Percentiles rank a stretch among this genome's conserved stretches.
phyloP scores from a whole-genome alignment of 2,329 filamentous ascomycete species.

The Aspergillus aculeatus region DNA sequence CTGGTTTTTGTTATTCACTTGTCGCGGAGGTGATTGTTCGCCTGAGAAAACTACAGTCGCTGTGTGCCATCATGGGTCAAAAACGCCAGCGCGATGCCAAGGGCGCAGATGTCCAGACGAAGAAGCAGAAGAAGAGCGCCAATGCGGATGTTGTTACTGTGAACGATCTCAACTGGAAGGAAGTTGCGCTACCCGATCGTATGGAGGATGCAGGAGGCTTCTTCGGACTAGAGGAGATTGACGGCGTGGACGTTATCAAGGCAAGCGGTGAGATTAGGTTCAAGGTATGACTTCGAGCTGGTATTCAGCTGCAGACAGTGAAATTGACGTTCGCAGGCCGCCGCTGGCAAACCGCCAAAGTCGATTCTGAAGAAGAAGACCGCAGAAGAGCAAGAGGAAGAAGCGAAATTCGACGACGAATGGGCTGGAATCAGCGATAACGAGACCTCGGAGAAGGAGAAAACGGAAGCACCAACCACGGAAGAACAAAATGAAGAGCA shows the following conservation, averaged over 20 bases:
- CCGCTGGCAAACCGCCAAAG: slow-evolving; percentile 33
- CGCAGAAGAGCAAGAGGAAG: slow-evolving; percentile 19
- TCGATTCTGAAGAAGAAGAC: slow-evolving; percentile 30
- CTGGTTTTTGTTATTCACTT: not conserved
- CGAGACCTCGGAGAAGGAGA: slow-evolving; percentile 26
- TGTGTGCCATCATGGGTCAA: slow-evolving; percentile 31
- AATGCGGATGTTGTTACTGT: slow-evolving; percentile 34
- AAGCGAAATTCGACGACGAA: slow-evolving; percentile 52
- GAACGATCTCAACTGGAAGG: slow-evolving; percentile 61
- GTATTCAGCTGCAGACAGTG: not conserved
- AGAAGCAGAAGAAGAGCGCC: slow-evolving; percentile 37
- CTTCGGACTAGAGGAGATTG: slow-evolving; percentile 85
- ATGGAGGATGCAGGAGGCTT: slow-evolving; percentile 91
- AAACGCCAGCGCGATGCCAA: slow-evolving; percentile 38
- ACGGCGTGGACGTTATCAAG: slow-evolving; percentile 81
- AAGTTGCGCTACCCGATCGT: slow-evolving; percentile 69
- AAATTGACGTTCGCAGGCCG: slow-evolving; percentile 29
- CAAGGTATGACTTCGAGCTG: slow-evolving; percentile 31
- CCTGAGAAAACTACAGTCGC: not conserved
- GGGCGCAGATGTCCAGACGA: slow-evolving; percentile 26
- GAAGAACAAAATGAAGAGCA: slow-evolving; percentile 15
- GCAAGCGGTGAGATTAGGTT: slow-evolving; percentile 51
- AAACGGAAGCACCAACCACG: slow-evolving; percentile 14
- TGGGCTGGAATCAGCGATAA: slow-evolving; percentile 66
- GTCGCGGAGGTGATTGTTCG: not conserved